Evolutionary conservation across 805 yeast species (phyloP).

Genomic region (Yarrowia divulgata): DNA sequence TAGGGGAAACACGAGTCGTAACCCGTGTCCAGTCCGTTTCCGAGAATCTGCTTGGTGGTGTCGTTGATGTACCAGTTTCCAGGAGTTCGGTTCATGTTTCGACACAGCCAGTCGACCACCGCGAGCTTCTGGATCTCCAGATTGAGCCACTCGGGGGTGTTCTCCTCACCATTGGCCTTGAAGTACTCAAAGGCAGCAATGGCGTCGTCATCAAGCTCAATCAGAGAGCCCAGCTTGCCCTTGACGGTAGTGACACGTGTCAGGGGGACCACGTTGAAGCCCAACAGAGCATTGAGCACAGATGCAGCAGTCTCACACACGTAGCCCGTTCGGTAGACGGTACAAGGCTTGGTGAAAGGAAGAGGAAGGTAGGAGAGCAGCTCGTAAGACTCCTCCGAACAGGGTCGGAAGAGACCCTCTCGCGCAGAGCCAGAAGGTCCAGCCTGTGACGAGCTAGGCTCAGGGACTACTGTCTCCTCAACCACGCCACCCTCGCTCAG

Average conservation of each 20-base stretch:
- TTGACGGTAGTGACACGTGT: conserved; percentile 8
- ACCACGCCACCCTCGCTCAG: too few species aligned
- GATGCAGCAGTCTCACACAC: conserved; percentile 25
- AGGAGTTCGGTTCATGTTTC: conserved; percentile 31
- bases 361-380: conserved; percentile 18
- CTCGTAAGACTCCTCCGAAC: conserved; percentile 17
- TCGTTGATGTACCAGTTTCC: conserved; percentile 28
- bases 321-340: conserved; percentile 27
- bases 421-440: not conserved
- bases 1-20: conserved; percentile 24
- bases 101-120: conserved; percentile 22
- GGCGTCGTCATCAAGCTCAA: conserved; percentile 1
- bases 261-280: conserved; percentile 29
- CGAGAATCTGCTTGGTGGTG: not conserved
- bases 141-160: conserved; percentile 8
- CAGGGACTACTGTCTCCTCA: not conserved
- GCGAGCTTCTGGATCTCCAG: conserved; percentile 28
- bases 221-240: conserved; percentile 18
- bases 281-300: conserved; percentile 27
- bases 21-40: conserved; percentile 27
- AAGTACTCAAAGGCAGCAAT: conserved; percentile 28
- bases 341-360: conserved; percentile 24
- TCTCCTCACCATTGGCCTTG: conserved; percentile 1
- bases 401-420: conserved; percentile 2
- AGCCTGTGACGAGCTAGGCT: not conserved